A percentile compares a stretch with the other conserved stretches of the same genome.
Conservation (phyloP, 306 rosid species). For the Hippophae rhamnoides region DNA sequence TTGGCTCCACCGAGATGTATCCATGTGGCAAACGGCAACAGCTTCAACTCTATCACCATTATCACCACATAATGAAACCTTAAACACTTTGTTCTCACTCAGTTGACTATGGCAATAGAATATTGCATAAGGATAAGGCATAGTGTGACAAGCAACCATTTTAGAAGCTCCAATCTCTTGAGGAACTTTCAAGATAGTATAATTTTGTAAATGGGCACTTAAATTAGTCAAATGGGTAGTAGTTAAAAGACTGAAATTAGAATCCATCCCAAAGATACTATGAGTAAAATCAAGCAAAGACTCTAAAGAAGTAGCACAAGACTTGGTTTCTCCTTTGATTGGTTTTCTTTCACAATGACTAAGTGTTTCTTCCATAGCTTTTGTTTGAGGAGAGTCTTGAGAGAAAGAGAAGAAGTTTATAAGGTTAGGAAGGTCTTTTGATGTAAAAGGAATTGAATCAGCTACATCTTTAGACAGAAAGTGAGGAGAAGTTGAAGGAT, state of each 20-base stretch:
- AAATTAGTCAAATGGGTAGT: conserved; percentile 45
- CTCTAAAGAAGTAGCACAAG: conserved; percentile 66
- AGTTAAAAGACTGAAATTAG: conserved; percentile 20
- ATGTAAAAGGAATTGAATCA: conserved; percentile 55
- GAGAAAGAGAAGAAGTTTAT: conserved; percentile 42
- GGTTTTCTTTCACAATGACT: conserved; percentile 50
- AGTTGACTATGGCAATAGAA: conserved; percentile 57
- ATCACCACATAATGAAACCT: conserved; percentile 40
- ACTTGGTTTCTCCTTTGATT: conserved; percentile 57
- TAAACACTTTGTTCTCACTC: conserved; percentile 38
- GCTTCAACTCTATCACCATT: conserved; percentile 56
- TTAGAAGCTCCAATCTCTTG: conserved; percentile 32
- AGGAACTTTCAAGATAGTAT: conserved; percentile 38
- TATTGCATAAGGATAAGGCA: conserved; percentile 73
- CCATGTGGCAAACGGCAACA: conserved; percentile 66
- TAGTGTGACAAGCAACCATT: conserved; percentile 76
- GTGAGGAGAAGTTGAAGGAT: conserved; percentile 44
- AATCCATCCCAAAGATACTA: conserved; percentile 24
- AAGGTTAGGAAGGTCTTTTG: conserved; percentile 36
- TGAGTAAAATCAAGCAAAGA: conserved; percentile 53
- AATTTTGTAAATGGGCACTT: conserved; percentile 50
- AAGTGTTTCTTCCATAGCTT: conserved; percentile 55
- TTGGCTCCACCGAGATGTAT: conserved; percentile 62
- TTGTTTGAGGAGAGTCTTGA: conserved; percentile 48
- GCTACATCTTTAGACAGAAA: conserved; percentile 39